Evolutionary conservation across 179 eudicot genomes (phyloP), one percentile per base, ranked within the genome.

Genomic region (Beta corolliflora): DNA sequence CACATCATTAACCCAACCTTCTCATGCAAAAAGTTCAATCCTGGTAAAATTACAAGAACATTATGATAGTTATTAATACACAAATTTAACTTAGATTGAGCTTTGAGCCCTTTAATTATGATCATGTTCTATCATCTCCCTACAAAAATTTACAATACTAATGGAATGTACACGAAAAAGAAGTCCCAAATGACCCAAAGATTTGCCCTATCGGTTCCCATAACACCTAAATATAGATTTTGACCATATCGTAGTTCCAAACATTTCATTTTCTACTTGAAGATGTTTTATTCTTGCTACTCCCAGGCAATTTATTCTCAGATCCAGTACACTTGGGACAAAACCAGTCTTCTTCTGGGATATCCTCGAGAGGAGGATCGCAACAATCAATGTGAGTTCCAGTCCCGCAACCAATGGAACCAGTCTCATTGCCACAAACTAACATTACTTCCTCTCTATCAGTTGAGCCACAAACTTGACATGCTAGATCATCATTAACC

Each of bases 321-420:
- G 79, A 77, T 58, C 78, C 71, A 12, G 78, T 75, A 75, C 98
- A 95, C 61, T 82, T 81, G 3, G 89, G 80, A 76, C 98, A 95
- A 74, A 91, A 94, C 99, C 99, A 95, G 55, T 92, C 93, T 60
- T 90, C 97, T 65, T 86, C 89, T 1, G 99, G 99, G 21, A 94
- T 85, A 55, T 73, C 80, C 76, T 88, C 86, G 56, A 95, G 92
- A 55, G 96, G 98, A 78, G 99, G 99, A 86, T 92, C 84, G 68
- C 92, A 90, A 83, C 98, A 95, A 74, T 91, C 97, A 36, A 94
- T 83, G 83, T 95, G 99, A 2, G 81, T 85, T 23, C 99, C 99
- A n/a, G 82, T 79, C 56, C 99, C 99, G 86, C 98, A 94, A 10
- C 99, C 99, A 21, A 18, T 13, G 36, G 86, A 65, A 66, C 98